Percentiles rank a stretch among this genome's conserved stretches.
Conservation (phyloP, 306 rosid species). For the Elaeagnus macrophylla region DNA sequence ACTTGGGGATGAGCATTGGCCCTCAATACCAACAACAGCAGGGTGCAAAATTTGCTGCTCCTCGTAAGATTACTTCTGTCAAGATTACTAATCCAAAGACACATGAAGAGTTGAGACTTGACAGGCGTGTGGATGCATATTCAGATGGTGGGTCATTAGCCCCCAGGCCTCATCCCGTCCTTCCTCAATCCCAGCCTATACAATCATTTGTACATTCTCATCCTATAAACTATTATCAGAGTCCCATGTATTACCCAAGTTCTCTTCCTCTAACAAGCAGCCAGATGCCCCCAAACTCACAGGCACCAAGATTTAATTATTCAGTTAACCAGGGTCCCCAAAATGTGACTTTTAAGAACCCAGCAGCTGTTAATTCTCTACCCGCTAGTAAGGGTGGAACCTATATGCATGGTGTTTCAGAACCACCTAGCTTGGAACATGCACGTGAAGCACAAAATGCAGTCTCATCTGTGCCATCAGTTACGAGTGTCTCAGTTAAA, state of each 20-base stretch:
- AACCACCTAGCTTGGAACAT: slow-evolving; percentile 37
- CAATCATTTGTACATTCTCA: slow-evolving; percentile 43
- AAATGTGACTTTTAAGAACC: slow-evolving; percentile 35
- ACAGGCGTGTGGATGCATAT: slow-evolving; percentile 55
- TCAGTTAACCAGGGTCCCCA: slow-evolving; percentile 49
- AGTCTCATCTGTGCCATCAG: slow-evolving; percentile 26
- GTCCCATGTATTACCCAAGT: slow-evolving; percentile 30
- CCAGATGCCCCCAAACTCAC: slow-evolving; percentile 57
- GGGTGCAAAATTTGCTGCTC: slow-evolving; percentile 60
- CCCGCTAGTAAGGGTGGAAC: slow-evolving; percentile 43
- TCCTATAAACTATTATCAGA: slow-evolving; percentile 38
- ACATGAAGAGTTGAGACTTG: slow-evolving; percentile 76
- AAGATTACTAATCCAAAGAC: slow-evolving; percentile 97
- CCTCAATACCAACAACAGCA: slow-evolving; percentile 68
- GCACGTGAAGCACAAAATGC: slow-evolving; percentile 38
- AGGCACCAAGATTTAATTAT: slow-evolving; percentile 53
- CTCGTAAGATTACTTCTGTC: slow-evolving; percentile 55
- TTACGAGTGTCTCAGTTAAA: slow-evolving; percentile 38
- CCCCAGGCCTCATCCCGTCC: slow-evolving; percentile 47
- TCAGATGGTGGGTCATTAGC: slow-evolving; percentile 54
- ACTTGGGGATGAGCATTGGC: slow-evolving; percentile 45
- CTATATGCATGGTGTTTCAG: slow-evolving; percentile 32
- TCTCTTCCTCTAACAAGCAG: slow-evolving; percentile 54
- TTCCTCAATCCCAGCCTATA: slow-evolving; percentile 62
- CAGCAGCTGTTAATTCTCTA: slow-evolving; percentile 27